Base-by-base conservation (phyloP, 2,329 filamentous ascomycete species). In the Colletotrichum orchidophilum region DNA sequence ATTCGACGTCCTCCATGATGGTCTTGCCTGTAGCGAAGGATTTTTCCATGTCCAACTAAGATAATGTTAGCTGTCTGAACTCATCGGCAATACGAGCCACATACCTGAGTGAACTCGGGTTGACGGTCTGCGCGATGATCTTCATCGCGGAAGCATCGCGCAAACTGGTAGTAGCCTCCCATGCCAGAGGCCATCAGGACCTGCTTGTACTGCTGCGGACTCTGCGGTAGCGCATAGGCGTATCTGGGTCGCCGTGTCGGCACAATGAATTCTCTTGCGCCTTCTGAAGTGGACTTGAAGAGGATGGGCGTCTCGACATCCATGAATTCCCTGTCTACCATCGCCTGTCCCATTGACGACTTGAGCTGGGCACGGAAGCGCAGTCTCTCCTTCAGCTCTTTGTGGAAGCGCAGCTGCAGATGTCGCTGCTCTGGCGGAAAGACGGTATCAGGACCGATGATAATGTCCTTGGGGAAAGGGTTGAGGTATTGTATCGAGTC, bases 161-260 rank as follows among this genome's bases (percentile, higher is more conserved):
- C 97, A 82, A 98, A 94, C 77, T 99, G 96, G 81, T 92, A 97
- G 80, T 99, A 99, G 50, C 88, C 90, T 1, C 87, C 83, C 12
- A 98, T 88, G 0, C 96, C 96, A 72, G 93, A 93, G 0, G 95
- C 94, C 95, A 99, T 98, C 52, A 99, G 87, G 2, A 98, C 94
- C 83, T 99, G 96, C 83, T 99, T 99, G 80, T 98, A 99, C 80
- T 99, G 96, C 80, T 99, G 96, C 0, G 96, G 96, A 74, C 96
- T 98, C 80, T 99, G 97, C 0, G 95, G 95, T 24, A 99, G 85
- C 9, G 96, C 96, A 80, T 98, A 99, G 3, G 94, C 95, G 71
- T 91, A 84, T 0, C 94, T 94, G 1, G 86, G 87, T 42, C 87
- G 88, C 31, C 96, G 87, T 1, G 95, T 97, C 0, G 96, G 96